Base-by-base conservation (phyloP, 495 filamentous ascomycete species). In the Penicillium simplicissimum region DNA sequence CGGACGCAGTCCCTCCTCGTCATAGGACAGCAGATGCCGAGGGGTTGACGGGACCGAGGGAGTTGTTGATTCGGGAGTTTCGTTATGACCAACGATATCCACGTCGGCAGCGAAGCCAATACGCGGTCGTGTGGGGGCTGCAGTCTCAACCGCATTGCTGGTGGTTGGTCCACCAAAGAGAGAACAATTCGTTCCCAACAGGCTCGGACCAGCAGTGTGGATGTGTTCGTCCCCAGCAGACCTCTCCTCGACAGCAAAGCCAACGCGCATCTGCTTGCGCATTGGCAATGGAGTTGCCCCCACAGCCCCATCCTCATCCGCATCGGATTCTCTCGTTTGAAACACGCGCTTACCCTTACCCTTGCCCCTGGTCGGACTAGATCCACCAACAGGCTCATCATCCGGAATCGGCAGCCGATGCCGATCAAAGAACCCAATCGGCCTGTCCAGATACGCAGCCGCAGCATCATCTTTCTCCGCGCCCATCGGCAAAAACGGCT, bases 401-500 rank as follows among this genome's bases (percentile, higher is more conserved):
- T 81, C 76, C 0, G 76, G 71, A 45, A 79, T 71, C 0, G 76
- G 73, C 28, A 81, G 60, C 33, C 64, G 63, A 54, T 81, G 78
- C 15, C 73, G 72, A 59, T 78, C 74, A 58, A 81, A 79, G 58
- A 81, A 74, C 0, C 72, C 72, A 5, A 66, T 59, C 11, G 73
- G 69, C 11, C 67, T 48, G 3, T 58, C 37, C 28, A 81, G 51
- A 38, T 61, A 72, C 28, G 74, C 72, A 8, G 70, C 60, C 0
- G 55, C 63, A 0, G 71, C 53, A 1, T 49, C 59, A 1, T 49
- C 59, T 17, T 53, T 57, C 54, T 85, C 82, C 13, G 74, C 68
- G 1, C 74, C 68, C 62, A 96, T 79, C 0, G 82, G 79, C 7
- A 92, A 70, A 57, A 94, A 88, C 31, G 77, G 74, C 14, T 90